Evolutionary conservation across 345 rosid species (phyloP).

Genomic region (Camelina laxa): DNA sequence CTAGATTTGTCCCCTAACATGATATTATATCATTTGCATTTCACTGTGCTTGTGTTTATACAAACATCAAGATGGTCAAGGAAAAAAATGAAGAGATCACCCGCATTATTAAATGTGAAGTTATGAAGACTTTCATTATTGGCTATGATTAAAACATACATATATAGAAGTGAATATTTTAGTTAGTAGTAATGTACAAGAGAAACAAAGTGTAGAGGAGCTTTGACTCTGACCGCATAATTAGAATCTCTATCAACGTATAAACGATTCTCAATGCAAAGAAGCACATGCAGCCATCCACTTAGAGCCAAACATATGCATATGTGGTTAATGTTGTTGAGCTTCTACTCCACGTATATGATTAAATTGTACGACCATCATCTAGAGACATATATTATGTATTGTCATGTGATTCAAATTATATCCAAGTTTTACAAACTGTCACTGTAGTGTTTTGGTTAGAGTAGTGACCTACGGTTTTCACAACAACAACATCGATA

Average conservation of each 20-base stretch:
- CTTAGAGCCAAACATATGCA: slow-evolving; percentile 27
- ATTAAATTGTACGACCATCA: not conserved
- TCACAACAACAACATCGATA: not conserved
- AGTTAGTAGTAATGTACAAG: slow-evolving; percentile 24
- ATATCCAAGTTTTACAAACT: not conserved
- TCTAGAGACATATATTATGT: too few species aligned
- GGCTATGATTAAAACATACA: slow-evolving; percentile 26
- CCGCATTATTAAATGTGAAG: slow-evolving; percentile 1
- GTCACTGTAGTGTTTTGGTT: too few species aligned
- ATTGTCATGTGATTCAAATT: too few species aligned
- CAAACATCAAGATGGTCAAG: slow-evolving; percentile 7
- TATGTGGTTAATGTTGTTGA: slow-evolving; percentile 22
- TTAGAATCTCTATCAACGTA: slow-evolving; percentile 36
- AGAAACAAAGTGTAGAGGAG: slow-evolving; percentile 28
- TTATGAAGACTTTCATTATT: slow-evolving; percentile 30
- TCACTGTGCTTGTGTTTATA: not conserved
- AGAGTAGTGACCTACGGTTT: not conserved
- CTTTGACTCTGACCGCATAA: slow-evolving; percentile 42
- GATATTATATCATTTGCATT: slow-evolving; percentile 14
- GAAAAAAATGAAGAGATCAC: slow-evolving; percentile 10
- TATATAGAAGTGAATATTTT: slow-evolving; percentile 15
- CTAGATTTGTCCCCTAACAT: not conserved
- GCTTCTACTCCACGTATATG: slow-evolving; percentile 15
- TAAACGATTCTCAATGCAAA: slow-evolving; percentile 36
- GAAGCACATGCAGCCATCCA: slow-evolving; percentile 36